Evolutionary conservation across 139 green algal genomes (phyloP).

Genomic region (Picochlorum sp.): DNA sequence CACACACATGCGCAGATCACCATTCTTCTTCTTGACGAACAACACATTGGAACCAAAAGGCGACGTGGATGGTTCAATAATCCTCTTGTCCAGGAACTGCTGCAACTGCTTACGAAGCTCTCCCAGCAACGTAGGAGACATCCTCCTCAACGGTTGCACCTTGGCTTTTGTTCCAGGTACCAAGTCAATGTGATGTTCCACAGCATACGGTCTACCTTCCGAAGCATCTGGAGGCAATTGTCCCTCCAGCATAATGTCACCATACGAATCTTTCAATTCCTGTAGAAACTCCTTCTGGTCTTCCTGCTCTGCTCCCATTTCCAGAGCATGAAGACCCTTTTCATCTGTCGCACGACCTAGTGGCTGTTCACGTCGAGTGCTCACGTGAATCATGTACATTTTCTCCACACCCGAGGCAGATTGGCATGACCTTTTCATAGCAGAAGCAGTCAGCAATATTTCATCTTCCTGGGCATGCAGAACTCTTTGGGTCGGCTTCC

Average conservation of each 20-base stretch:
- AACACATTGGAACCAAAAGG: too few relatives aligned
- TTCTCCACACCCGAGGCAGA: too few relatives aligned
- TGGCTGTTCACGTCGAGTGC: too few relatives aligned
- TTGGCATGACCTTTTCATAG: not conserved
- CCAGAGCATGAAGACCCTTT: not conserved
- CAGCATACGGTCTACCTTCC: not conserved
- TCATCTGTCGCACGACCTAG: too few relatives aligned
- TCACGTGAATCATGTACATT: too few relatives aligned
- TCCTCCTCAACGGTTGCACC: not conserved
- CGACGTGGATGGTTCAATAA: too few relatives aligned
- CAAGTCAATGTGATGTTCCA: constrained; percentile 1
- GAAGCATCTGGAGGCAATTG: not conserved
- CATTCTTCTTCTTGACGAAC: too few relatives aligned
- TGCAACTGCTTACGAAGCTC: too few relatives aligned
- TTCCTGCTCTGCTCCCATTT: not conserved
- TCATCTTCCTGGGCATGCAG: not conserved
- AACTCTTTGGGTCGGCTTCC: not conserved
- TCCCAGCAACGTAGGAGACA: too few relatives aligned
- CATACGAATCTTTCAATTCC: not conserved
- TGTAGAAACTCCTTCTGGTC: not conserved
- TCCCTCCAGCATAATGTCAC: not conserved
- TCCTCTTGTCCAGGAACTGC: too few relatives aligned
- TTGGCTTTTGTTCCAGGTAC: not conserved
- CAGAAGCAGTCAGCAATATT: not conserved
- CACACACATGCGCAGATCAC: too few relatives aligned